Evolutionary conservation across 2,329 filamentous ascomycete genomes (phyloP).

Genomic region (Dothistroma septosporum): DNA sequence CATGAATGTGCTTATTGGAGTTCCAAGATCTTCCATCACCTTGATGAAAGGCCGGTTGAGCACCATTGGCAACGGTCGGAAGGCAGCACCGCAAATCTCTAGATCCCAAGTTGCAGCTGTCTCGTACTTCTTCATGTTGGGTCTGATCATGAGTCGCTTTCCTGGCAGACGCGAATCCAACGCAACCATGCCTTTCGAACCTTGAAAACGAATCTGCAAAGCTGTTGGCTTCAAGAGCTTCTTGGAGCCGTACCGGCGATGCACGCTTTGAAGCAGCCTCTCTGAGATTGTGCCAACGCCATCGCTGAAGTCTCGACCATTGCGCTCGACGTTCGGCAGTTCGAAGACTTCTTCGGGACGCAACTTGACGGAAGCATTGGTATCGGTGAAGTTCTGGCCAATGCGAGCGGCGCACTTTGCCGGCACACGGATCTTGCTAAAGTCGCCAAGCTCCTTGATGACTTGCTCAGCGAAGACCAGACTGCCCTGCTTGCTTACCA

Average conservation of each 20-base stretch:
- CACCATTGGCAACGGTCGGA: conserved; percentile 62
- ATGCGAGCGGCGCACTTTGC: conserved; percentile 58
- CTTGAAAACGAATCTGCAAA: conserved; percentile 69
- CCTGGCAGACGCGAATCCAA: conserved; percentile 60
- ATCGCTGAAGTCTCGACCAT: conserved; percentile 66
- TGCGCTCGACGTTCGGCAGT: conserved; percentile 54
- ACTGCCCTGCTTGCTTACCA: conserved; percentile 33
- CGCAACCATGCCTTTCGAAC: conserved; percentile 72
- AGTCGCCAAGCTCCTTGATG: conserved; percentile 48
- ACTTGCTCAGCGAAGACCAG: conserved; percentile 38
- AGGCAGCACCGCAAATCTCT: conserved; percentile 68
- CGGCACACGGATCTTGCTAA: conserved; percentile 50
- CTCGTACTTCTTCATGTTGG: conserved; percentile 76
- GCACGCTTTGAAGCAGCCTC: conserved; percentile 57
- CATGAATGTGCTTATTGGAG: conserved; percentile 57
- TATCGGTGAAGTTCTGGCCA: conserved; percentile 70
- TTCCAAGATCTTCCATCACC: conserved; percentile 74
- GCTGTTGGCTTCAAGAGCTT: conserved; percentile 54
- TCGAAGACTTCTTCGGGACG: conserved; percentile 30
- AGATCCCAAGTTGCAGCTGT: conserved; percentile 54
- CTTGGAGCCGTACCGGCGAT: conserved; percentile 49
- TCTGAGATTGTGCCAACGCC: conserved; percentile 71
- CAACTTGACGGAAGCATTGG: conserved; percentile 58
- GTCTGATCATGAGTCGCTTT: conserved; percentile 57
- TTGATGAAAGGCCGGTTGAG: conserved; percentile 81